Evolutionary conservation across 257 asterid species (phyloP), one percentile per base, ranked within the genome.

Genomic region (Solanum neorickii): DNA sequence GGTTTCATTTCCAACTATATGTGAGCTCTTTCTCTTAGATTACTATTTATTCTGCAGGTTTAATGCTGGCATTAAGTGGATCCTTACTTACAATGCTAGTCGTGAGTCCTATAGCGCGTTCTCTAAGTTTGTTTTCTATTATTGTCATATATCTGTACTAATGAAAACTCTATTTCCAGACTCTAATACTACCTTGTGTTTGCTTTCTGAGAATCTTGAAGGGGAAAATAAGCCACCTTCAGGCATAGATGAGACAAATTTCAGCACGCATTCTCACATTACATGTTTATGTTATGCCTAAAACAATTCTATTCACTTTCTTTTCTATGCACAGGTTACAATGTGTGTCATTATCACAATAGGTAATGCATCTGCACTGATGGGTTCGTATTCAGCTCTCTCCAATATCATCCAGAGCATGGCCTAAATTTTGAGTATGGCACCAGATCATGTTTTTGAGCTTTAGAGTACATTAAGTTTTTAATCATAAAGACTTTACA

Each of bases 81-180:
- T 93, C 97, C 21, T 85, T 92, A 27, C 94, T 95, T 86, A 93
- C 98, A 84, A 95, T 95, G 98, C 96, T 95, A 85, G 97, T 95
- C 4, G 97, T 95, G 91, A 92, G 97, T 90, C n/a, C 72, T 65
- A 66, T 9, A 83, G 29, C 47, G 85, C 46, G 68, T 25, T 6
- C 16, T 37, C 49, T 35, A 39, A 27, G 12, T 23, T 86, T 77
- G 29, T 37, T 68, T 46, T 49, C 23, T 27, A 52, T 56, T 41
- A 31, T 78, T 44, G 52, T 20, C 29, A 25, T 83, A 69, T 12
- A 70, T 70, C 46, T 46, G 84, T 77, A 83, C 47, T 77, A 46
- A 66, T 83, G 44, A 29, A n/a, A 77, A 20, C 27, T 39, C 20
- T 66, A 47, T 74, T 44, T 31, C 85, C 92, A 94, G 98, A 94